These are phyloP conservation scores for Hypoxylon sp. DNA, from an alignment of 2,329 filamentous ascomycete genomes.

Conservation along the genomic window DNA sequence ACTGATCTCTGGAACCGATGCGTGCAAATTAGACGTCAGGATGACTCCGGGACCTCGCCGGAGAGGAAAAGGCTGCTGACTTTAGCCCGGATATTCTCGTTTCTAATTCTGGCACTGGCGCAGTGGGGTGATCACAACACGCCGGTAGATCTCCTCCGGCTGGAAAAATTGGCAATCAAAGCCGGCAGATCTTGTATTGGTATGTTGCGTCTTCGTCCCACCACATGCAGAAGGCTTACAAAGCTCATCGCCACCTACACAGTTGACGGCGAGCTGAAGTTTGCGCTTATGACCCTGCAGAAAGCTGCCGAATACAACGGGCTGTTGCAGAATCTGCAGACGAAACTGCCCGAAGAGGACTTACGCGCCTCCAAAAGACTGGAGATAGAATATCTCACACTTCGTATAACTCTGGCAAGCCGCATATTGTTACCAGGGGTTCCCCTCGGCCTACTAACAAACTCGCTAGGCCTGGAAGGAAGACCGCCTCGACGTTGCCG, in stretches of 20 bases:
- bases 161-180: slow-evolving; percentile 71
- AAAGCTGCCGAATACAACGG: slow-evolving; percentile 67
- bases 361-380: slow-evolving; percentile 48
- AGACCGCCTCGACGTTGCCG: slow-evolving; percentile 75
- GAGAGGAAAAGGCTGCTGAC: slow-evolving; percentile 47
- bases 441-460: slow-evolving; percentile 27
- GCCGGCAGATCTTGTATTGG: slow-evolving; percentile 69
- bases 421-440: slow-evolving; percentile 19
- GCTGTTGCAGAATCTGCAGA: slow-evolving; percentile 45
- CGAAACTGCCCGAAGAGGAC: slow-evolving; percentile 44
- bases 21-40: slow-evolving; percentile 57
- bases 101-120: slow-evolving; percentile 70
- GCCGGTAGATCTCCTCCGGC: slow-evolving; percentile 56
- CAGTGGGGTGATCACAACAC: slow-evolving; percentile 45
- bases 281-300: slow-evolving; percentile 69
- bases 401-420: slow-evolving; percentile 72
- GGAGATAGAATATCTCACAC: slow-evolving; percentile 68
- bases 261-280: slow-evolving; percentile 63
- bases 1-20: slow-evolving; percentile 73
- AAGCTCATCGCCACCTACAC: slow-evolving; percentile 26
- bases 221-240: slow-evolving; percentile 16
- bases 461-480: slow-evolving; percentile 74
- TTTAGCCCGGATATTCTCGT: slow-evolving; percentile 64
- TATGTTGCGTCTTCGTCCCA: slow-evolving; percentile 47
- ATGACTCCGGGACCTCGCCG: slow-evolving; percentile 34